These are phyloP conservation scores for Dicorynia guianensis DNA, from an alignment of 306 rosid species.

Conservation along the genomic window DNA sequence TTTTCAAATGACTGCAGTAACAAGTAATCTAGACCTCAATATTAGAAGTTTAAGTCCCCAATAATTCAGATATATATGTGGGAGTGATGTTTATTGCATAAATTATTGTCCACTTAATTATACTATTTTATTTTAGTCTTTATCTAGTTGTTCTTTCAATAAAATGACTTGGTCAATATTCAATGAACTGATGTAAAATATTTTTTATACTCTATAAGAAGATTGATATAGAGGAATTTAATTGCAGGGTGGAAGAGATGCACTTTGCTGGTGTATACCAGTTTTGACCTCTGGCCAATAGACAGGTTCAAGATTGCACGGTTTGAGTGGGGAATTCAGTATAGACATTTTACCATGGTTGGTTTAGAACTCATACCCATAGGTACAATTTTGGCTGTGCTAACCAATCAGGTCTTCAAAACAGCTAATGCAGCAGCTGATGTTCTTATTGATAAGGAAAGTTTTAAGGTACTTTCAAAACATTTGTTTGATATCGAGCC, in stretches of 20 bases:
- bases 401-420: slow-evolving; percentile 68
- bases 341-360: slow-evolving; percentile 27
- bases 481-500: slow-evolving; percentile 74
- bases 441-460: slow-evolving; percentile 69
- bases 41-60: slow-evolving; percentile 5
- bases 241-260: slow-evolving; percentile 34
- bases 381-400: slow-evolving; percentile 79
- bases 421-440: slow-evolving; percentile 80
- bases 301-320: slow-evolving; percentile 2
- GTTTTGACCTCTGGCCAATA: slow-evolving; percentile 35
- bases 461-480: slow-evolving; percentile 72
- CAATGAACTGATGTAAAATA: neutral
- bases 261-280: slow-evolving; percentile 11
- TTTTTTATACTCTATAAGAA: slow-evolving; percentile 16
- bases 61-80: neutral
- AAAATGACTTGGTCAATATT: slow-evolving; percentile 7
- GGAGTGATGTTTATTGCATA: slow-evolving; percentile 17
- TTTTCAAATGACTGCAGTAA: slow-evolving; percentile 2
- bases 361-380: slow-evolving; percentile 81
- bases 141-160: neutral
- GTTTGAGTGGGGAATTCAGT: slow-evolving; percentile 35
- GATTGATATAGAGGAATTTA: slow-evolving; percentile 29
- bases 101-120: neutral
- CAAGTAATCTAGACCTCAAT: neutral
- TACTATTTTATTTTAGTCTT: neutral